A percentile compares a stretch with the other conserved stretches of the same genome.
Evolutionary conservation across 352 stramenopile genomes (phyloP).

Genomic region (Pythium oligandrum): DNA sequence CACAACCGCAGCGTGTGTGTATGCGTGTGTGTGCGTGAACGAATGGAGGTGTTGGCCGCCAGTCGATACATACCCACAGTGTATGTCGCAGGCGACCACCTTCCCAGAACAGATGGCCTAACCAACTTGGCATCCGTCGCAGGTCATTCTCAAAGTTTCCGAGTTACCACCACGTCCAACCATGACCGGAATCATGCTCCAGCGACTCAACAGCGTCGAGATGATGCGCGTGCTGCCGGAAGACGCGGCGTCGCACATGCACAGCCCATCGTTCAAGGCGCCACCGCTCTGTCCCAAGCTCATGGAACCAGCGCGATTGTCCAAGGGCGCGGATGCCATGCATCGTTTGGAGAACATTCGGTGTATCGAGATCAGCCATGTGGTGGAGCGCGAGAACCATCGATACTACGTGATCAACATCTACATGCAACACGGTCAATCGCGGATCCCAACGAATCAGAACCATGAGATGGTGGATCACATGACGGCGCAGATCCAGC

Average conservation of each 20-base stretch:
- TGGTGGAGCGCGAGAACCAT: slow-evolving; percentile 16
- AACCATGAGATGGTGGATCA: not conserved
- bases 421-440: slow-evolving; percentile 48
- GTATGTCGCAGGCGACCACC: too few species aligned
- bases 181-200: slow-evolving; percentile 3
- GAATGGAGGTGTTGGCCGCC: too few species aligned
- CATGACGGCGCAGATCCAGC: slow-evolving; percentile 13
- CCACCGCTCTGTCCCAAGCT: slow-evolving; percentile 33
- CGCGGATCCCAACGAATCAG: slow-evolving; percentile 36
- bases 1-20: too few species aligned
- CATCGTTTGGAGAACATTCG: slow-evolving; percentile 22
- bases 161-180: not conserved
- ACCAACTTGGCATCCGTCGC: too few species aligned
- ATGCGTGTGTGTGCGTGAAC: too few species aligned
- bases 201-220: slow-evolving; percentile 17
- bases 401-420: slow-evolving; percentile 42
- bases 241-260: slow-evolving; percentile 15
- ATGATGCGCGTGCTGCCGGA: slow-evolving; percentile 19
- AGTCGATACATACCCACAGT: too few species aligned
- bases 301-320: slow-evolving; percentile 11
- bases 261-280: slow-evolving; percentile 13
- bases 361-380: slow-evolving; percentile 22
- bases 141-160: too few species aligned
- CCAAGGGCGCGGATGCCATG: slow-evolving; percentile 12
- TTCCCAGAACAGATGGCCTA: too few species aligned